Conservation (phyloP, 2,329 filamentous ascomycete genomes). For the Cladophialophora psammophila region DNA sequence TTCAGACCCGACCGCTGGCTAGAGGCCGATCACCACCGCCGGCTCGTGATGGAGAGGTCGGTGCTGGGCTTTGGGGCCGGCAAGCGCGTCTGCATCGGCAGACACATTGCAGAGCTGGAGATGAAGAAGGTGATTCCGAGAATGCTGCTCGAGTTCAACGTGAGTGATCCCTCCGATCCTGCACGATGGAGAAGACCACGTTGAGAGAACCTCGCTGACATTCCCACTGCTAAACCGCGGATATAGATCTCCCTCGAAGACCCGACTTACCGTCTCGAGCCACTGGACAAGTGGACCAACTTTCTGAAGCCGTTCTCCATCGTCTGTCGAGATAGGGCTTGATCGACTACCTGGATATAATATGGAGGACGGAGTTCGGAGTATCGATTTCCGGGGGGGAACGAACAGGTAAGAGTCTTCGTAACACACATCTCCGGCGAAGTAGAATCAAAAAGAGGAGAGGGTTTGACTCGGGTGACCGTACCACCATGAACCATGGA, state of each 20-base stretch:
- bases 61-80: constrained; percentile 48
- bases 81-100: constrained; percentile 29
- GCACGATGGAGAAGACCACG: too few relatives aligned
- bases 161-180: constrained; percentile 16
- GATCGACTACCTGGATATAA: background rate
- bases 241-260: constrained; percentile 20
- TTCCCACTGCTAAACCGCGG: background rate
- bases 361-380: background rate
- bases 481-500: too few relatives aligned
- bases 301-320: constrained; percentile 18
- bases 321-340: constrained; percentile 12
- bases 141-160: constrained; percentile 39
- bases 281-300: constrained; percentile 13
- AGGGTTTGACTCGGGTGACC: too few relatives aligned
- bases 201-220: background rate
- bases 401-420: too few relatives aligned
- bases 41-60: constrained; percentile 46
- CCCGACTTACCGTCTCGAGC: constrained; percentile 12
- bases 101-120: constrained; percentile 39
- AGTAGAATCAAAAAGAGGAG: too few relatives aligned
- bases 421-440: too few relatives aligned
- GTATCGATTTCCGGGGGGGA: too few relatives aligned
- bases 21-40: constrained; percentile 41
- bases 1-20: constrained; percentile 46
- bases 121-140: constrained; percentile 40